phyloP scores from a whole-genome alignment of 1,139 yeast genomes.

The Taphrina deformans region DNA sequence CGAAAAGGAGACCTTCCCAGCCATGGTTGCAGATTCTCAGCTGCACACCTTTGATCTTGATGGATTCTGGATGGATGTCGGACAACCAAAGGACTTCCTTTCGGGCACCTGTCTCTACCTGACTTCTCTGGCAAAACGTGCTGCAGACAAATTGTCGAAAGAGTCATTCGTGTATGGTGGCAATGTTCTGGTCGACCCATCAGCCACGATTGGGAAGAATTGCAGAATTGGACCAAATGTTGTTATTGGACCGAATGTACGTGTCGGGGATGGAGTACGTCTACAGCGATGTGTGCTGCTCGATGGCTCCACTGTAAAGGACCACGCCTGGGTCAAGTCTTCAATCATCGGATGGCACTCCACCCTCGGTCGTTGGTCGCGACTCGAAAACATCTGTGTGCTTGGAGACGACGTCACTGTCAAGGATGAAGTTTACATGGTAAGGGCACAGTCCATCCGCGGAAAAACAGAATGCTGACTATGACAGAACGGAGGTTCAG shows the following conservation, averaged over 20 bases:
- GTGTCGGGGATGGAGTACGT: conserved; percentile 98
- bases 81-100: conserved; percentile 99
- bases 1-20: conserved; percentile 99
- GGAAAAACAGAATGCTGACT: background rate
- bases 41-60: conserved; percentile 95
- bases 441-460: background rate
- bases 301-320: conserved; percentile 87
- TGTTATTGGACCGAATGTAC: conserved; percentile 94
- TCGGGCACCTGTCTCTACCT: conserved; percentile 94
- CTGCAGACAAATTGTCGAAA: conserved; percentile 66
- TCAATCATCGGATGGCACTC: conserved; percentile 99
- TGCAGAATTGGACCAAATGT: conserved; percentile 99
- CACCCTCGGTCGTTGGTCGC: conserved; percentile 97
- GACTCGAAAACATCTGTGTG: conserved; percentile 96
- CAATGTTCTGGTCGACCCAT: conserved; percentile 89
- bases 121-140: conserved; percentile 78
- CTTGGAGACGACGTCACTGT: conserved; percentile 99
- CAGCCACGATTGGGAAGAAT: conserved; percentile 87
- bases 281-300: conserved; percentile 92
- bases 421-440: conserved; percentile 93
- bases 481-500: conserved; percentile 73
- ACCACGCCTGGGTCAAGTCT: conserved; percentile 97
- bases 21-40: conserved; percentile 80
- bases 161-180: conserved; percentile 83
- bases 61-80: conserved; percentile 99